Evolutionary conservation across 2,329 filamentous ascomycete species (phyloP), one percentile per base, ranked within the genome.

Genomic region (Fusarium camptoceras): DNA sequence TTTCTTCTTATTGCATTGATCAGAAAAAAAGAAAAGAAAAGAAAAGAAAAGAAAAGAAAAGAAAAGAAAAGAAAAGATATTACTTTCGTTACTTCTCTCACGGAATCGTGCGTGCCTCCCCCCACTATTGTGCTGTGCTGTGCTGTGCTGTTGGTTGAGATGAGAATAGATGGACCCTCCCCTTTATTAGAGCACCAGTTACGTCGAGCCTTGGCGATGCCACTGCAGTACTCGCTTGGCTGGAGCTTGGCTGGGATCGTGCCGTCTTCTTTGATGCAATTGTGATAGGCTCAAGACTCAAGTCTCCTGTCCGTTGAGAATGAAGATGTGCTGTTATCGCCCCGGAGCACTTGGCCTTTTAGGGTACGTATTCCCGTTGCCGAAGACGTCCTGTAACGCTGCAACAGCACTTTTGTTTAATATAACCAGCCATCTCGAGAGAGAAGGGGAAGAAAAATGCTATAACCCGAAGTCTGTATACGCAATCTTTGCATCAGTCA

Each of bases 261-360:
- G 49, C 49, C 34, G 31, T 54, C 46, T 30, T 57, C 20, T 20
- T 62, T 20, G 10, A 60, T 54, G 55, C 42, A 51, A 44, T 34
- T 43, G 43, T 67, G 66, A 70, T 70, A 63, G 62, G 66, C 37
- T n/a, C 47, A 55, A 54, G 31, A 18, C 34, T 30, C 25, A 37
- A 71, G 57, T 22, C 24, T 25, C 48, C n/a, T 27, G 42, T 49
- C 60, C 56, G 56, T 67, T 53, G 58, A 67, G 27, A 30, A 31
- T 25, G 42, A 49, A 30, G 42, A 58, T 64, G 61, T 46, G 60
- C 22, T 58, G 59, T 58, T 64, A 51, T 64, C 56, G 59, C 49
- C 59, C 49, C 67, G 67, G 67, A 58, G 67, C 50, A 57, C 44
- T 57, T 68, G 42, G 55, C 67, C 67, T 64, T 64, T 71, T 64